Evolutionary conservation across 75 land plant species (phyloP), one percentile per base, ranked within the genome.

Genomic region (Sequoiadendron giganteum): DNA sequence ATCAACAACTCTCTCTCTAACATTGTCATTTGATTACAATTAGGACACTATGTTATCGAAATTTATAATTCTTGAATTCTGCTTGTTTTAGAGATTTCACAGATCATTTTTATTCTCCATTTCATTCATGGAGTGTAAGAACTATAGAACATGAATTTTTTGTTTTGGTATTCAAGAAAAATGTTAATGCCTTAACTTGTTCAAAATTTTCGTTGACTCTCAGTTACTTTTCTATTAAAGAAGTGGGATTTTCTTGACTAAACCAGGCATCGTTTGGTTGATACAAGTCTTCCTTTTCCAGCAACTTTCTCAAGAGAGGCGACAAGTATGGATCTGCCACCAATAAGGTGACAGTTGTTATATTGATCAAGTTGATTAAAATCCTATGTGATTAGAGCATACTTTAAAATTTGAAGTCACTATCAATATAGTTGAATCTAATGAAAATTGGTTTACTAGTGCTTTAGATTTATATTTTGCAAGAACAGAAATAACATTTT

Each of bases 251-350:
- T 85, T 85, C 42, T 85, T 34, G 58, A 10, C 42, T 38, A 5
- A 19, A 52, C 42, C 49, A 85, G 86, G 86, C 28, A 56, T 48
- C 65, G 65, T 32, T 52, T 85, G 19, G 86, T 85, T 85, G 86
- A 85, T 25, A 85, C 86, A 85, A 85, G 86, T 56, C 65, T 85
- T 52, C 86, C 86, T 49, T 85, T 85, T 38, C 86, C 86, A 85
- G 21, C 55, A 32, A 56, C 86, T 54, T 54, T 85, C 42, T 55
- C 86, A 85, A 54, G 52, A 30, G 86, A 52, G 45, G 77, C 36
- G 16, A 10, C 77, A 73, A 73, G 38, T 34, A 73, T 73, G 77
- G 77, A 73, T 73, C 13, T 73, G 77, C 15, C 77, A 73, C 10
- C 38, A 32, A 30, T 30, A 32, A 73, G 77, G 77, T 73, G 77